phyloP scores from a whole-genome alignment of 176 grass and related monocot species.

The Echinochloa phyllopogon region DNA sequence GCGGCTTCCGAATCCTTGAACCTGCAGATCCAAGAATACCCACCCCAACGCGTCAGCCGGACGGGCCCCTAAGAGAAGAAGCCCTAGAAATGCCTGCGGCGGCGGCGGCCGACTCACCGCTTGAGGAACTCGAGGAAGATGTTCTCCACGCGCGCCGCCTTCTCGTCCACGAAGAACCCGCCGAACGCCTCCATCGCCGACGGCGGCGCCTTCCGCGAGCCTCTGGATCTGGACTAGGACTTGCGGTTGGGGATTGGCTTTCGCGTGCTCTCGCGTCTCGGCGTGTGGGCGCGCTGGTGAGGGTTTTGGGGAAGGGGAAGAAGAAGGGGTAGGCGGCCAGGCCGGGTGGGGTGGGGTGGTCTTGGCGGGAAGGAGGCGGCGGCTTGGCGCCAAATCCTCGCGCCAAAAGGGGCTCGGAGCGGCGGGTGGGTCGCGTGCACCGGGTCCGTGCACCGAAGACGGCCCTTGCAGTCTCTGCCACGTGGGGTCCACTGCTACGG shows the following conservation, averaged over 20 bases:
- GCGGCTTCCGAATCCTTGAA: slow-evolving; percentile 68
- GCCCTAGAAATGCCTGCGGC: slow-evolving; percentile 21
- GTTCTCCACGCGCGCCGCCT: slow-evolving; percentile 88
- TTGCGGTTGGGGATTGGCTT: neutral
- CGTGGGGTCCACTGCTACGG: neutral
- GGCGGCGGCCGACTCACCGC: slow-evolving; percentile 47
- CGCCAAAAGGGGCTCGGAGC: slow-evolving; percentile 38
- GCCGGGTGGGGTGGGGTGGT: neutral
- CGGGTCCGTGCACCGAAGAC: neutral
- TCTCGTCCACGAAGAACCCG: slow-evolving; percentile 95
- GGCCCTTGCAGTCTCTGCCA: neutral
- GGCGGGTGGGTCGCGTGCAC: neutral
- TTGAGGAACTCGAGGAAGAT: slow-evolving; percentile 99
- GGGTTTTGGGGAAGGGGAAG: slow-evolving; percentile 35
- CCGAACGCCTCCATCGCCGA: slow-evolving; percentile 78
- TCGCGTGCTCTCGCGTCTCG: neutral
- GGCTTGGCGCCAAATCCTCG: slow-evolving; percentile 57
- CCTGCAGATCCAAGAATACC: slow-evolving; percentile 39
- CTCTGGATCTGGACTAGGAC: slow-evolving; percentile 17
- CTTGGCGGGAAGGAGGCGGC: slow-evolving; percentile 52
- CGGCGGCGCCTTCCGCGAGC: neutral
- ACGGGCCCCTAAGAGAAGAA: neutral
- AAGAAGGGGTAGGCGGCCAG: neutral
- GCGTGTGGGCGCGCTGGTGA: neutral
- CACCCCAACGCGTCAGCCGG: neutral